A percentile compares a stretch with the other conserved stretches of the same genome.
Evolutionary conservation across 331 rosid genomes (phyloP).

Genomic region (Rosa hybrid): DNA sequence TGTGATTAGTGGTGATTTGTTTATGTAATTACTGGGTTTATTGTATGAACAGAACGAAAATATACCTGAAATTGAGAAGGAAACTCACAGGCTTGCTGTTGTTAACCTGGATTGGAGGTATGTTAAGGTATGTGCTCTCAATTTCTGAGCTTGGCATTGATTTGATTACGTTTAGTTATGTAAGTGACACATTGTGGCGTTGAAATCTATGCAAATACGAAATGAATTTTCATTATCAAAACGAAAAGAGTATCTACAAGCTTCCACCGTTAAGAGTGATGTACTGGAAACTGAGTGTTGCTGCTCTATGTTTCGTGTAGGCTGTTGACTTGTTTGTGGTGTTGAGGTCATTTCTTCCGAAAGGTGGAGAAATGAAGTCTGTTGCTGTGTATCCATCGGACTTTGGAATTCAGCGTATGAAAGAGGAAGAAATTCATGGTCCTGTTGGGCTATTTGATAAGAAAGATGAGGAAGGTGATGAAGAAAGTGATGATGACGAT

Average conservation of each 20-base stretch:
- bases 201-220: neutral
- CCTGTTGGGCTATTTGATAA: constrained; percentile 73
- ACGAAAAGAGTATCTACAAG: neutral
- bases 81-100: constrained; percentile 78
- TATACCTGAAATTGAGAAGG: constrained; percentile 59
- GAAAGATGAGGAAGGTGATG: constrained; percentile 43
- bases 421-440: constrained; percentile 84
- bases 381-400: constrained; percentile 86
- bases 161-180: neutral
- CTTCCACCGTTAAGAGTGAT: neutral
- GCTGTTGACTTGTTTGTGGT: constrained; percentile 76
- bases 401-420: constrained; percentile 87
- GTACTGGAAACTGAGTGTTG: neutral
- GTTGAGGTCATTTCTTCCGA: constrained; percentile 67
- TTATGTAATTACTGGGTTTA: neutral
- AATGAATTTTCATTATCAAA: neutral
- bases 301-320: constrained; percentile 35
- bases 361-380: constrained; percentile 67
- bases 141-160: neutral
- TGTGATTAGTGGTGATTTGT: neutral
- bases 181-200: neutral
- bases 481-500: constrained; percentile 40
- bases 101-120: constrained; percentile 92
- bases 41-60: constrained; percentile 49
- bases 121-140: constrained; percentile 57